Conservation (phyloP, 2,329 filamentous ascomycete species). For the Cladophialophora psammophila region DNA sequence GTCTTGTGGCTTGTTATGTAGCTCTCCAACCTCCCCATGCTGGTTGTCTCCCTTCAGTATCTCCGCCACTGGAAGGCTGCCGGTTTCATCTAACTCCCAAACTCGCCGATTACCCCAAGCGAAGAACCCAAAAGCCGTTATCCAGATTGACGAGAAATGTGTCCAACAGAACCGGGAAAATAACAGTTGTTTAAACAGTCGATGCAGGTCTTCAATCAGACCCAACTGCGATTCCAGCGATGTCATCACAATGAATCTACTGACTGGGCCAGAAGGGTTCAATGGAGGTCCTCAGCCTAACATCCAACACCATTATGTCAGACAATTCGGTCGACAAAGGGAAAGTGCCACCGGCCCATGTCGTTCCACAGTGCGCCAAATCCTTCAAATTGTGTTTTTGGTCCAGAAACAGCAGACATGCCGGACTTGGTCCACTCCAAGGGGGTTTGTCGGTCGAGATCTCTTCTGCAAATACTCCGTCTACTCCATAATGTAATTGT, state of each 20-base stretch:
- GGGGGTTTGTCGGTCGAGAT: background rate
- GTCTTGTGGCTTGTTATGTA: constrained; percentile 19
- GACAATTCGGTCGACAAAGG: background rate
- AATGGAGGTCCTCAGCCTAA: background rate
- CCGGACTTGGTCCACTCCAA: background rate
- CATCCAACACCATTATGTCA: background rate
- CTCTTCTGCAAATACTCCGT: background rate
- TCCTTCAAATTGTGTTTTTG: background rate
- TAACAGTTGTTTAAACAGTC: background rate
- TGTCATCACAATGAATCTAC: background rate
- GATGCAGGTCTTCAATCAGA: background rate
- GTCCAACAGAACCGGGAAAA: background rate
- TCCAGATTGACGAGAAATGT: background rate
- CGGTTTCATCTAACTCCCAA: constrained; percentile 21
- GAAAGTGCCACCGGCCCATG: background rate
- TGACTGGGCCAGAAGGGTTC: background rate
- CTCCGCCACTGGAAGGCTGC: constrained; percentile 8
- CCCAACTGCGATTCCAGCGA: background rate
- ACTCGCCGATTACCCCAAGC: constrained; percentile 11
- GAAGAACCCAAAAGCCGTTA: background rate
- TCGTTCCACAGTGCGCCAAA: constrained; percentile 5
- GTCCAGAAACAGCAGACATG: constrained; percentile 2
- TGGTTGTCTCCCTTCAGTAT: background rate
- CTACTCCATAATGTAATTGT: background rate
- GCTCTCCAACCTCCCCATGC: constrained; percentile 6